Conservation (phyloP, 768 basidiomycete species). For the Tremella yokohamensis region DNA sequence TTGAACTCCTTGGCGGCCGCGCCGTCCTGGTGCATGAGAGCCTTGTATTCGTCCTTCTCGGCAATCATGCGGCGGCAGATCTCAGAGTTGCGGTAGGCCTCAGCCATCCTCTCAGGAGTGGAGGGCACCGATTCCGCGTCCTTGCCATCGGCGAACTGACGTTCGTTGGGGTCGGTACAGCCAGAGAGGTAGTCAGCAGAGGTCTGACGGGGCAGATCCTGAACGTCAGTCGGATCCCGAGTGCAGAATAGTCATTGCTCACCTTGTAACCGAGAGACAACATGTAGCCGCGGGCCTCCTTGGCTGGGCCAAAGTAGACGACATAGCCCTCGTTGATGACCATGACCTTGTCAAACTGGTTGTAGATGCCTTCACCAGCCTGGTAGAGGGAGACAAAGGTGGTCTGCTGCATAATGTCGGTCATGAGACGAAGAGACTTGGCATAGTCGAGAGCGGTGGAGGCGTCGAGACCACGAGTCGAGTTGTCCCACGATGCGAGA, state of each 20-base stretch:
- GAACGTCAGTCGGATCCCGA: constrained; percentile 40
- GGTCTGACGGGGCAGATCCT: constrained; percentile 70
- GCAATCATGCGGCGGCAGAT: constrained; percentile 54
- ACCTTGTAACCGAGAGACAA: constrained; percentile 63
- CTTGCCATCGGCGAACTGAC: constrained; percentile 69
- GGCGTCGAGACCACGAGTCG: constrained; percentile 54
- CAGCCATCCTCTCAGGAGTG: constrained; percentile 66
- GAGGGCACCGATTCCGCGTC: constrained; percentile 62
- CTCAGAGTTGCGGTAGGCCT: constrained; percentile 59
- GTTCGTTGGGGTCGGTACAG: constrained; percentile 53
- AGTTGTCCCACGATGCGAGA: constrained; percentile 55
- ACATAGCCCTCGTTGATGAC: constrained; percentile 70
- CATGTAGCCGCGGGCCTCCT: constrained; percentile 68
- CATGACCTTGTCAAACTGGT: constrained; percentile 75
- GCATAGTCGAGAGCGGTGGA: constrained; percentile 84
- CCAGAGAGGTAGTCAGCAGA: constrained; percentile 77
- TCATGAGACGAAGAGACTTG: constrained; percentile 72
- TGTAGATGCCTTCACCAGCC: constrained; percentile 62
- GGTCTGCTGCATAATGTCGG: constrained; percentile 57
- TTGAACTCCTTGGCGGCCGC: constrained; percentile 67
- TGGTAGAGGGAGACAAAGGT: constrained; percentile 83
- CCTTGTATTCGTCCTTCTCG: constrained; percentile 62
- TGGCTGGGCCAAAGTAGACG: constrained; percentile 69
- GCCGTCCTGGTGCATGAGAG: constrained; percentile 58
- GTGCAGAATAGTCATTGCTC: constrained; percentile 1